Conservation (phyloP, 441 rosid genomes). For the Geranium incanum region DNA sequence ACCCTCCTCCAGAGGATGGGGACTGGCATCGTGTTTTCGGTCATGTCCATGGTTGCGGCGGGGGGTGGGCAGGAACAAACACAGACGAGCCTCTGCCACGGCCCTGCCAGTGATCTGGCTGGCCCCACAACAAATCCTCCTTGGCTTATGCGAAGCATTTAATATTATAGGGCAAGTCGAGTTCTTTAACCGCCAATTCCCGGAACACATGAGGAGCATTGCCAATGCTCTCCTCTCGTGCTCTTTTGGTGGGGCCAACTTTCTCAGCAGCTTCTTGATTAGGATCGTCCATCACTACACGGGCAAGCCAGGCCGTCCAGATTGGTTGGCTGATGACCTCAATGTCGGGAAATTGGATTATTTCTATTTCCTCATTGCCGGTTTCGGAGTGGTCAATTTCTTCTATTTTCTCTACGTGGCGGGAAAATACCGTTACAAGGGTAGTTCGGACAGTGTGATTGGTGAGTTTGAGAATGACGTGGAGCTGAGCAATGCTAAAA, state of each 20-base stretch:
- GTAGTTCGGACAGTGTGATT: background rate
- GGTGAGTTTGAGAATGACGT: background rate
- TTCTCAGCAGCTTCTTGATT: slow-evolving; percentile 39
- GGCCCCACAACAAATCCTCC: slow-evolving; percentile 54
- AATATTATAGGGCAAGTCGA: slow-evolving; percentile 52
- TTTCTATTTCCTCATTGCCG: slow-evolving; percentile 59
- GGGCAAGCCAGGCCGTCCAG: slow-evolving; percentile 31
- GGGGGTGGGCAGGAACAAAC: too few relatives aligned
- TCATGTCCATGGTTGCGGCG: slow-evolving; percentile 47
- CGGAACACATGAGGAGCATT: slow-evolving; percentile 59
- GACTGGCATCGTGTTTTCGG: slow-evolving; percentile 45
- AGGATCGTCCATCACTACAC: slow-evolving; percentile 37
- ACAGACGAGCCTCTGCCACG: slow-evolving; percentile 19
- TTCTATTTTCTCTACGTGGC: slow-evolving; percentile 48
- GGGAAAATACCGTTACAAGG: slow-evolving; percentile 37
- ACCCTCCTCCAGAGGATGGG: slow-evolving; percentile 56
- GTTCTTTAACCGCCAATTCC: slow-evolving; percentile 63
- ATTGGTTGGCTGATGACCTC: slow-evolving; percentile 55
- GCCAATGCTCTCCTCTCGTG: slow-evolving; percentile 52
- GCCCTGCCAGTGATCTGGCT: slow-evolving; percentile 40
- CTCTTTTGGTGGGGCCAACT: slow-evolving; percentile 41
- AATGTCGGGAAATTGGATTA: slow-evolving; percentile 55
- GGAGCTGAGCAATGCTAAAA: background rate
- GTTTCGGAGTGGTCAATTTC: slow-evolving; percentile 41
- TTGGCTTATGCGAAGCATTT: slow-evolving; percentile 72